Base-by-base conservation (phyloP, 768 basidiomycete genomes). In the Tephrocybe sp. region DNA sequence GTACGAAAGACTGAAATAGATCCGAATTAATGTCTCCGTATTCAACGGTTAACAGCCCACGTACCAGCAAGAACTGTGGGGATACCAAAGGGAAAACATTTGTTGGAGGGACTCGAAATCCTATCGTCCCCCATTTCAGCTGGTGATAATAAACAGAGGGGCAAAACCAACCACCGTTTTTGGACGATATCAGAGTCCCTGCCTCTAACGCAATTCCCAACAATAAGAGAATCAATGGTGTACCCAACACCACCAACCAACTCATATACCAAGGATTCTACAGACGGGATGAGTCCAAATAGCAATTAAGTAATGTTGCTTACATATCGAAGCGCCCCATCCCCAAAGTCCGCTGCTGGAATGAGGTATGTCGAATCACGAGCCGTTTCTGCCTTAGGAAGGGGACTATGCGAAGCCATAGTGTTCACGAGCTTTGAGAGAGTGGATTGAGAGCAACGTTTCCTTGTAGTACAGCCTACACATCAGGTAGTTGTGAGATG, bases 51-150 rank as follows among this genome's bases (percentile, higher is more conserved):
- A 40, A 34, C 35, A 10, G 14, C 17, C 19, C 23, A 62, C 70
- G 38, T 52, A 72, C 80, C 58, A 69, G 75, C 62, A 66, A 58
- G 54, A 76, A 78, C 54, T 76, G 74, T 4, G 67, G 68, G 10
- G 82, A 81, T 7, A 75, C 72, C 23, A 78, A 62, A 7, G 68
- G 65, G 53, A 85, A 76, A 0, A 78, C 65, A 57, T 82, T 84
- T 38, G 65, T 66, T 30, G 62, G 43, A 12, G 80, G 79, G 16
- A 84, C 80, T 30, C 51, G 31, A 56, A 81, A 87, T 16, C 85
- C 84, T 85, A 54, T 39, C 26, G 36, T 20, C 45, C 16, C 40
- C 42, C 45, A 48, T 36, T 5, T 10, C 34, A 41, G 31, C 19
- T 7, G 13, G 34, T 34, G 30, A 3, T 31, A 34, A 22, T 32